Percentiles rank a stretch among this genome's conserved stretches.
Conservation (phyloP, 306 rosid genomes). For the Dryas alaskensis region DNA sequence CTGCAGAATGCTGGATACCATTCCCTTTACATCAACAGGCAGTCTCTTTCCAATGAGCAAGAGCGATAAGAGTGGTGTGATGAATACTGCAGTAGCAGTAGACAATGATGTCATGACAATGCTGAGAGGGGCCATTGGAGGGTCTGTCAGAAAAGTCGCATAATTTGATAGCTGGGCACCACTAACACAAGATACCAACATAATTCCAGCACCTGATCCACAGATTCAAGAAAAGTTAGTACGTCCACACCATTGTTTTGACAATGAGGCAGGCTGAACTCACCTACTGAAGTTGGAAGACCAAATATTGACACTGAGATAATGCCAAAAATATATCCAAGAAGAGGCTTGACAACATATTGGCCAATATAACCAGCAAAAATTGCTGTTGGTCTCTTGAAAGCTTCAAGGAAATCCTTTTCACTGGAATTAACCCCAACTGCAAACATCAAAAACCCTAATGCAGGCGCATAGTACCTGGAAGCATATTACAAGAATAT, state of each 20-base stretch:
- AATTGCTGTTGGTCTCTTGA: conserved; percentile 73
- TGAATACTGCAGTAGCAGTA: conserved; percentile 84
- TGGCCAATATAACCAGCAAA: conserved; percentile 83
- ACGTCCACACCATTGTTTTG: conserved; percentile 12
- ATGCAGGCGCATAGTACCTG: conserved; percentile 96
- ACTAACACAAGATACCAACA: conserved; percentile 88
- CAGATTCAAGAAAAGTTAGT: conserved; percentile 38
- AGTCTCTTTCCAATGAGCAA: conserved; percentile 89
- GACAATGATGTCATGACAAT: conserved; percentile 94
- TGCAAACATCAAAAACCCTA: conserved; percentile 96
- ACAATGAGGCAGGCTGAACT: conserved; percentile 31
- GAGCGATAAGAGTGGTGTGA: conserved; percentile 77
- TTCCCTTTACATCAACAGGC: conserved; percentile 94
- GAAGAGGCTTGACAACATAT: conserved; percentile 76
- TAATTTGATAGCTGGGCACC: conserved; percentile 96
- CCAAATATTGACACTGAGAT: conserved; percentile 57
- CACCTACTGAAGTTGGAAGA: conserved; percentile 81
- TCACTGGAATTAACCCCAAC: conserved; percentile 96
- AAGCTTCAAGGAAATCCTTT: conserved; percentile 79
- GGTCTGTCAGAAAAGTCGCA: conserved; percentile 88
- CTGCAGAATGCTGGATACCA: conserved; percentile 87
- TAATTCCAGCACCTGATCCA: conserved; percentile 85
- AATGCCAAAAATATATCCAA: conserved; percentile 75
- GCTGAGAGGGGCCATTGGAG: conserved; percentile 84
- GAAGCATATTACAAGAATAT: conserved; percentile 14